A percentile compares a stretch with the other conserved stretches of the same genome.
phyloP scores from a whole-genome alignment of 129 eudicot genomes.

The Cynara cardunculus region DNA sequence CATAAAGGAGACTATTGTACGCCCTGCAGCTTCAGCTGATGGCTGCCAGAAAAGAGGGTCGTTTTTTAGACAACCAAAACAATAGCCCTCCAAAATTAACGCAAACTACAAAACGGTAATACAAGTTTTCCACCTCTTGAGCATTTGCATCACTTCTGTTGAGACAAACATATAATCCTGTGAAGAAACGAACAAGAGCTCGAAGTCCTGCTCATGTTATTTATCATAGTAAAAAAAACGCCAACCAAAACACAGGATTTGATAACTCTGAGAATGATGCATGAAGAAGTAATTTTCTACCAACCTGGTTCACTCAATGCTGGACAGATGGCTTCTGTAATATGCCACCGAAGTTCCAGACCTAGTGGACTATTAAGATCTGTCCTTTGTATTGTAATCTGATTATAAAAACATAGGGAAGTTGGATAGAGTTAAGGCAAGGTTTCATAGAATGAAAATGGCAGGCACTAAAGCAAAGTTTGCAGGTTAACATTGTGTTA shows the following conservation, averaged over 20 bases:
- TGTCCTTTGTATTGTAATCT: conserved; percentile 88
- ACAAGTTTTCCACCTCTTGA: conserved; percentile 42
- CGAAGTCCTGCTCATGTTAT: conserved; percentile 66
- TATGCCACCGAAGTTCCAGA: conserved; percentile 74
- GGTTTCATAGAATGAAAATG: not conserved
- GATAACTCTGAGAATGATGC: not conserved
- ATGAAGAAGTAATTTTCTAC: conserved; percentile 15
- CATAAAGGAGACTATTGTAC: conserved; percentile 59
- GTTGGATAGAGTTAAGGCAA: conserved; percentile 4
- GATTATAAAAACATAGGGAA: conserved; percentile 23
- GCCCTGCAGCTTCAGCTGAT: conserved; percentile 87
- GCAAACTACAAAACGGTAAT: conserved; percentile 1
- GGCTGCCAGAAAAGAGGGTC: conserved; percentile 45
- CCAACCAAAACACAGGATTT: not conserved
- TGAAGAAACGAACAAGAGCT: conserved; percentile 86
- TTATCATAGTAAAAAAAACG: not conserved
- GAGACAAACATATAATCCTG: conserved; percentile 73
- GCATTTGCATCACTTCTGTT: conserved; percentile 71
- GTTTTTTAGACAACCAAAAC: not conserved
- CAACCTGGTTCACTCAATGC: conserved; percentile 92
- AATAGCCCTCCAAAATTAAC: not conserved
- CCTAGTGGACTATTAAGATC: conserved; percentile 69
- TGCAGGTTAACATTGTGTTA: conserved; percentile 48
- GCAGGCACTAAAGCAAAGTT: conserved; percentile 17
- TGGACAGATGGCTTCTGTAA: conserved; percentile 83